phyloP scores from a whole-genome alignment of 2,329 filamentous ascomycete species.

The Diatrype stigma region DNA sequence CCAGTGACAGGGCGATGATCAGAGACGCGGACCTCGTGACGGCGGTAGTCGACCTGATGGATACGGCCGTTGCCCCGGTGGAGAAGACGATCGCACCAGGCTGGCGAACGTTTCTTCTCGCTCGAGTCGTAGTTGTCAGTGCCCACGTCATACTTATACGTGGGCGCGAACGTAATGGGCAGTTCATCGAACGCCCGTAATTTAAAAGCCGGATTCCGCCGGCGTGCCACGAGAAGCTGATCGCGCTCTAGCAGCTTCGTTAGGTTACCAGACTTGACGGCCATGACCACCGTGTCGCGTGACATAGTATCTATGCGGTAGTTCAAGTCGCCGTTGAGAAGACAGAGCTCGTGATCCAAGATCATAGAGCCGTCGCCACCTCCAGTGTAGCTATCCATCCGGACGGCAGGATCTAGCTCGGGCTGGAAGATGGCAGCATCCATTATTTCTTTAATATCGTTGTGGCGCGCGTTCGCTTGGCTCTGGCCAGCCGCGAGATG shows the following conservation, averaged over 20 bases:
- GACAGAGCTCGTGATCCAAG: slow-evolving; percentile 94
- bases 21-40: slow-evolving; percentile 86
- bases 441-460: slow-evolving; percentile 85
- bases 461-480: slow-evolving; percentile 85
- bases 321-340: slow-evolving; percentile 93
- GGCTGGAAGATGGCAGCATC: slow-evolving; percentile 71
- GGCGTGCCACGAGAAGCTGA: slow-evolving; percentile 82
- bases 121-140: slow-evolving; percentile 91
- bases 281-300: slow-evolving; percentile 84
- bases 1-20: slow-evolving; percentile 93
- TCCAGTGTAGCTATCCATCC: slow-evolving; percentile 76
- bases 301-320: slow-evolving; percentile 98
- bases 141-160: slow-evolving; percentile 97
- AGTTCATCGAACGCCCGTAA: slow-evolving; percentile 87
- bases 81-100: slow-evolving; percentile 94
- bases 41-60: slow-evolving; percentile 79
- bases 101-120: slow-evolving; percentile 89
- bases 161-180: slow-evolving; percentile 87
- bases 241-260: slow-evolving; percentile 86
- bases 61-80: slow-evolving; percentile 78
- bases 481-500: slow-evolving; percentile 93
- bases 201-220: slow-evolving; percentile 85
- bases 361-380: slow-evolving; percentile 96
- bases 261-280: slow-evolving; percentile 77
- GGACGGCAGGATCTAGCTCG: slow-evolving; percentile 61